Evolutionary conservation across 2,329 filamentous ascomycete species (phyloP), one percentile per base, ranked within the genome.

Genomic region (Cladosporium sp.): DNA sequence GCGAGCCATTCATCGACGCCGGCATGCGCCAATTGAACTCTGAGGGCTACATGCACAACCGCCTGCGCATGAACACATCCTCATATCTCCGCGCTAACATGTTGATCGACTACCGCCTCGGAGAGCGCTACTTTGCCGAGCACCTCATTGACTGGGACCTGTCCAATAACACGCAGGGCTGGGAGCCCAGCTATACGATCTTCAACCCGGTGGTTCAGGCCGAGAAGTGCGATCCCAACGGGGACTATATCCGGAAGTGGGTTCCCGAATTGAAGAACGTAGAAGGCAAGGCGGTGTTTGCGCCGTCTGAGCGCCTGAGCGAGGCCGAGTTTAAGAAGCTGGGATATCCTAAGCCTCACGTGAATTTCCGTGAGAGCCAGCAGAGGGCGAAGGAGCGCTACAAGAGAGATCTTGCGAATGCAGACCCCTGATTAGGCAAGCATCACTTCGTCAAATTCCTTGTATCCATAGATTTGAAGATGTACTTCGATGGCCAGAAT

Each of bases 181-280:
- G 75, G 76, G 74, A 78, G 62, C 76, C 76, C 1, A 70, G 66
- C 16, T 78, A 77, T 53, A 77, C 76, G 0, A 67, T 76, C 10
- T 76, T 76, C 61, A 76, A 75, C 51, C 90, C 90, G 0, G 67
- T 89, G 42, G 71, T 88, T 14, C 90, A 95, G 73, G 89, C 86
- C 60, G 87, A 93, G 75, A 91, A 86, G 69, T 95, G 95, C 61
- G 90, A 95, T 65, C 74, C 79, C 0, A 75, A 85, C 0, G 91
- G 89, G 0, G 81, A 82, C 13, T 95, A 92, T 66, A 95, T 95
- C 52, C 78, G 86, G 35, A 82, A 81, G 54, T 95, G 89, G 89
- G 76, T 95, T 8, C 84, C 84, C 0, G 90, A 95, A 70, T 71
- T 95, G 55, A 75, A 71, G 22, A 77, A 69, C 0, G 62, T 75